Base-by-base conservation (phyloP, 805 yeast genomes). In the Brettanomyces custersianus region DNA sequence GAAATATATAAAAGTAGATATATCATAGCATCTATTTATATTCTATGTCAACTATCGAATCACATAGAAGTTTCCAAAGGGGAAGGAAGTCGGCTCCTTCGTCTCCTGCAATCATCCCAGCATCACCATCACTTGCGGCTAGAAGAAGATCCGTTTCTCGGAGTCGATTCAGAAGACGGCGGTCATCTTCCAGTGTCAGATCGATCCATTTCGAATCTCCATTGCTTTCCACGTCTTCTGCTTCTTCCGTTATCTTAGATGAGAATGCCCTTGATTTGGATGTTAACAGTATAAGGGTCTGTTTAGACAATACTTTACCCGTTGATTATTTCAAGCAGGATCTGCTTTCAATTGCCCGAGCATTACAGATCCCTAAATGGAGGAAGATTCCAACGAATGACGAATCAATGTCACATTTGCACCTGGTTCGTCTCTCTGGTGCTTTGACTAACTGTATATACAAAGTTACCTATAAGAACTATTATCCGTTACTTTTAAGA, bases 391-490 rank as follows among this genome's bases (percentile, higher is more conserved):
- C 47, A 18, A 33, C 44, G 43, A 62, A 45, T 35, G 52, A 54
- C 4, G 48, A 49, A 43, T 47, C 63, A 7, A 55, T 70, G 15
- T 63, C 62, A 16, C 57, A 63, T 26, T 56, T 90, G 27, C 64
- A 59, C 17, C 56, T 88, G 16, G 65, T 60, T 28, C 70, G 95
- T 44, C 85, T 92, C 34, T 74, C 84, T 25, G 97, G 98, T 16
- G 98, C 98, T 0, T 68, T 92, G 55, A 92, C 97, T 16, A 92
- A 92, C 56, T 80, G 88, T 23, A 82, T 90, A 37, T 92, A 81
- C 56, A 77, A 77, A 49, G 72, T 92, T 16, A 42, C 64, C 33
- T 54, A 51, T 40, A 48, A 55, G 40, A 57, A 50, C 40, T 55
- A 59, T 47, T 74, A 67, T 45, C 88, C 81, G 9, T 61, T 92